Evolutionary conservation across 345 rosid species (phyloP).

Genomic region (Linum lewisii): DNA sequence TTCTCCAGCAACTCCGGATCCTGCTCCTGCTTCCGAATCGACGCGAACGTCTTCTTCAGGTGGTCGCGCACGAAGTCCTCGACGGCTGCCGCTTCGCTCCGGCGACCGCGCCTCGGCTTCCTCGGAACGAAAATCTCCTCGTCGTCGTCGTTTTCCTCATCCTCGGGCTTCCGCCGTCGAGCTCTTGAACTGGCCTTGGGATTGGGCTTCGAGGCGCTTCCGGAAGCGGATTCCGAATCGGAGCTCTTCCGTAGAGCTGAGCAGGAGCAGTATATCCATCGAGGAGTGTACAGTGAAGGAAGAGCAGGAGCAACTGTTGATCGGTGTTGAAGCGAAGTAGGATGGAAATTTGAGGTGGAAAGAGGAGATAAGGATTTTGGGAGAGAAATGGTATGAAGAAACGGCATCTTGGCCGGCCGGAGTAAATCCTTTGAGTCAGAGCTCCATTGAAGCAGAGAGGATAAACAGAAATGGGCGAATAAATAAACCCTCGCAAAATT

Average conservation of each 20-base stretch:
- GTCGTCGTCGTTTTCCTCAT: slow-evolving; percentile 19
- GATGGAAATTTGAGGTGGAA: slow-evolving; percentile 7
- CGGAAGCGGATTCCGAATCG: slow-evolving; percentile 31
- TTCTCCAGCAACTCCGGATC: slow-evolving; percentile 43
- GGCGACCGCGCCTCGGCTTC: slow-evolving; percentile 61
- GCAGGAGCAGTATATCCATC: slow-evolving; percentile 10
- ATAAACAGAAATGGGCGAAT: too few species aligned
- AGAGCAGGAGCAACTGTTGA: slow-evolving; percentile 5
- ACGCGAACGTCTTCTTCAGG: slow-evolving; percentile 55
- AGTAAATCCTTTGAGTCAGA: too few species aligned
- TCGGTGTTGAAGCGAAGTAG: neutral
- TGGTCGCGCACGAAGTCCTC: slow-evolving; percentile 67
- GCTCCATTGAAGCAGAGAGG: too few species aligned
- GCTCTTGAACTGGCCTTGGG: slow-evolving; percentile 15
- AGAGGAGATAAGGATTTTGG: slow-evolving; percentile 21
- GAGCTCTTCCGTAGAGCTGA: slow-evolving; percentile 36
- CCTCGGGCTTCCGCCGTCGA: slow-evolving; percentile 13
- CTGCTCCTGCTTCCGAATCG: slow-evolving; percentile 46
- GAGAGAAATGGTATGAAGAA: slow-evolving; percentile 17
- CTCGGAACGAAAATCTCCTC: slow-evolving; percentile 33
- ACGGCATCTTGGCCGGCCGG: slow-evolving; percentile 12
- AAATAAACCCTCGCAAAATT: too few species aligned
- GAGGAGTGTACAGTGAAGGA: neutral
- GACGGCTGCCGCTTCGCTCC: slow-evolving; percentile 72
- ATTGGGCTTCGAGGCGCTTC: slow-evolving; percentile 19